Base-by-base conservation (phyloP, 2,329 filamentous ascomycete species). In the Ilyonectria mors-panacis region DNA sequence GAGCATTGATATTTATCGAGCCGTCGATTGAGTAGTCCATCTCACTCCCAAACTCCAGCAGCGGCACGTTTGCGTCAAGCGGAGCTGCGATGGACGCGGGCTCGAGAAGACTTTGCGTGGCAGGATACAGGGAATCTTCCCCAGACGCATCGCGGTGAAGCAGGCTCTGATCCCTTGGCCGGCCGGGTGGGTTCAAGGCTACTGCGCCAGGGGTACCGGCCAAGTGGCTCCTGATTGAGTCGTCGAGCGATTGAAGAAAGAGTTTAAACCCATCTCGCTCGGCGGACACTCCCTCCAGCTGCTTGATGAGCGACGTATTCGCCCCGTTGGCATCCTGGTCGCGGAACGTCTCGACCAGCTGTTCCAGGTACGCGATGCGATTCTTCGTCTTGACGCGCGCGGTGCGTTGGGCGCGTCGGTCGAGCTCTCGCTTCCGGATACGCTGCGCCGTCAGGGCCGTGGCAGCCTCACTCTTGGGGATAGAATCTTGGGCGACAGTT, bases 311-410 rank as follows among this genome's bases (percentile, higher is more conserved):
- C 15, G 57, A 59, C 6, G 45, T 13, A 6, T 35, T 33, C 4
- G 35, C 23, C 3, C 47, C 57, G 2, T 35, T 8, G 3, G 19
- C 26, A n/a, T 59, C 57, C 21, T 59, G 44, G 13, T 19, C 45
- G 2, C 45, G 57, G 10, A 39, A 50, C 23, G 57, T 37, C 26
- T 59, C 57, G 21, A 59, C 57, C 13, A 59, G 10, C 19, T 17
- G 19, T n/a, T 59, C 57, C 12, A 59, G 35, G 17, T 59, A 30
- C 4, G 45, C 45, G 13, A 59, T 59, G 6, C 57, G 57, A 6
- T 51, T 48, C 21, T 59, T 59, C 4, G 57, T 59, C 23, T 42
- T 59, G 8, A 26, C 47, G 13, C 57, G 57, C 3, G 57, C 45
- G 2, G 47, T 39, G 21, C 57, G 45, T 6, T 59, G 57, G 6